These are phyloP conservation scores for Rhizopogon vinicolor DNA, from an alignment of 768 basidiomycete genomes.

Conservation along the genomic window DNA sequence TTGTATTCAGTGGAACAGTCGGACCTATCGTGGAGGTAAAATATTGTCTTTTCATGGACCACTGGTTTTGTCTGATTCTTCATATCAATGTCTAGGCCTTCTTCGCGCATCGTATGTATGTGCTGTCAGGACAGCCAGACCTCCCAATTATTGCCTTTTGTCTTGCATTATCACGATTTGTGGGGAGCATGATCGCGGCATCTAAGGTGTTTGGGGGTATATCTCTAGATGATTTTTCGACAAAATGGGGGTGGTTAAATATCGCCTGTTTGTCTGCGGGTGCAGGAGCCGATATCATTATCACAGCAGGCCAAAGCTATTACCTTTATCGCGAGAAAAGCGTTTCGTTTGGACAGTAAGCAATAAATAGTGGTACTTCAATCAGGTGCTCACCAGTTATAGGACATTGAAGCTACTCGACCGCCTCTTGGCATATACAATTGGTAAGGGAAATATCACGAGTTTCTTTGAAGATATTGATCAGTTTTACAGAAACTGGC, in stretches of 20 bases:
- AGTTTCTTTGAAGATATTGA: not conserved
- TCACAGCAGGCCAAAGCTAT: conserved; percentile 16
- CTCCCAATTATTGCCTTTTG: conserved; percentile 12
- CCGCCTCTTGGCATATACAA: not conserved
- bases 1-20: conserved; percentile 22
- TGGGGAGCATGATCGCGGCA: conserved; percentile 9
- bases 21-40: conserved; percentile 16
- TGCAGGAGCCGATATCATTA: conserved; percentile 11
- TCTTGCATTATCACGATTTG: conserved; percentile 12
- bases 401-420: not conserved
- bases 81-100: conserved; percentile 8
- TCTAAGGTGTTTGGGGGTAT: conserved; percentile 9
- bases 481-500: not conserved
- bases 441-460: not conserved
- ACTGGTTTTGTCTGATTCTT: not conserved
- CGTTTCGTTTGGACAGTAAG: not conserved
- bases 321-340: conserved; percentile 7
- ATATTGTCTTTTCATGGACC: not conserved
- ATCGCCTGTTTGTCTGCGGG: conserved; percentile 14
- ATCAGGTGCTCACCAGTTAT: not conserved
- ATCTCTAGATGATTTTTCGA: not conserved
- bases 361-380: not conserved
- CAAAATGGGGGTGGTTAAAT: conserved; percentile 13
- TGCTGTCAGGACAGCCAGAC: conserved; percentile 7
- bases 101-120: conserved; percentile 19